Conservation (phyloP, 2,329 filamentous ascomycete genomes). For the Colletotrichum phormii region DNA sequence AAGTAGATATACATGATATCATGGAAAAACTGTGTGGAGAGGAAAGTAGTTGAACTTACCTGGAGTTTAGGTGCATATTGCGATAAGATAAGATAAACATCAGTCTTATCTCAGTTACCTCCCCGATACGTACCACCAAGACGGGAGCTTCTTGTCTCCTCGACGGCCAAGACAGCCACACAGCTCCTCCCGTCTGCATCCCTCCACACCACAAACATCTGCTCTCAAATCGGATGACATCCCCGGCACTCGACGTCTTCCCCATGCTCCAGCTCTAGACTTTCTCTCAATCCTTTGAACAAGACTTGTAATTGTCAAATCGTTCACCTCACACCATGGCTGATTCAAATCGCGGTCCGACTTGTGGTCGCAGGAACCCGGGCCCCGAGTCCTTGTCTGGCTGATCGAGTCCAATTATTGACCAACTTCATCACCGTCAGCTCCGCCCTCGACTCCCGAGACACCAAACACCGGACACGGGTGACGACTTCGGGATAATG, state of each 20-base stretch:
- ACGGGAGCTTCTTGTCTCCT: background rate
- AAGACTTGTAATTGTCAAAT: background rate
- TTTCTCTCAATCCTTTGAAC: background rate
- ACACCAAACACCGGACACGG: slow-evolving; percentile 31
- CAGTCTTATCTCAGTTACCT: background rate
- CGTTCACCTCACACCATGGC: background rate
- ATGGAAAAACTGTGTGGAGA: accelerated
- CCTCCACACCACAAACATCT: background rate
- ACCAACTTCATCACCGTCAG: background rate
- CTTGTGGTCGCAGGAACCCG: slow-evolving; percentile 8
- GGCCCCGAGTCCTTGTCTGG: background rate
- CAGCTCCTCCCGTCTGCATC: slow-evolving; percentile 4
- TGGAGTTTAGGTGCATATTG: accelerated
- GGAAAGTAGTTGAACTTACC: background rate
- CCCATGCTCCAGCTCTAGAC: background rate
- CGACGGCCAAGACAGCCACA: slow-evolving; percentile 1
- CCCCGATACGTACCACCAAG: background rate
- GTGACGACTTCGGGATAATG: slow-evolving; percentile 29
- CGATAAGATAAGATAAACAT: background rate
- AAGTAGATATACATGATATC: background rate
- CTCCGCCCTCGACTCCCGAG: slow-evolving; percentile 30
- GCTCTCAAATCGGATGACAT: background rate
- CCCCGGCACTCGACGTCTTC: background rate
- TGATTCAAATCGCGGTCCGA: slow-evolving; percentile 13
- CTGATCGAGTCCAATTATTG: background rate